Evolutionary conservation across 1,139 yeast genomes (phyloP), one percentile per base, ranked within the genome.

Genomic region (Lodderomyces margitis): DNA sequence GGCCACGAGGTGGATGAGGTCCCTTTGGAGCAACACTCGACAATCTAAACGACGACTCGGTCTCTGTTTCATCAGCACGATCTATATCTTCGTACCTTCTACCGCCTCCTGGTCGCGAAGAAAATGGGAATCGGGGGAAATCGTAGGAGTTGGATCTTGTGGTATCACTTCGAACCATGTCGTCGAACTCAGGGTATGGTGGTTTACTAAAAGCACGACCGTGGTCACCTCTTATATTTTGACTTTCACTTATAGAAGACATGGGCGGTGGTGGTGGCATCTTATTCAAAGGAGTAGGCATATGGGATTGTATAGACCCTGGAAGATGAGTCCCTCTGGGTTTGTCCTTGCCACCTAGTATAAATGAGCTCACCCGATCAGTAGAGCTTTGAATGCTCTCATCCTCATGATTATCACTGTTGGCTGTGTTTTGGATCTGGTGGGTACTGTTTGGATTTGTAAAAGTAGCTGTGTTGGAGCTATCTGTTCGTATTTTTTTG

Each of bases 291-390:
- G 32, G 17, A 27, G 15, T n/a, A 3, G 30, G 30, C 8, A 27
- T 4, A 15, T 14, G 8, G 7, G 32, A 15, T 28, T 14, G 32
- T 8, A 15, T 28, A 15, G 32, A 8, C 4, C 11, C 19, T 8
- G 32, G 32, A 3, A 28, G 5, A 15, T 19, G 17, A 7, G 16
- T n/a, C n/a, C n/a, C 11, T 7, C n/a, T 28, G 14, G 32, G 32
- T 8, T 14, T 28, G 10, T 15, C 19, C n/a, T 28, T 28, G 19
- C 19, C 34, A 8, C 35, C 44, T 36, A 41, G 21, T n/a, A 43
- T 46, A 34, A 37, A 43, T 6, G 43, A 40, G 27, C 46, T 47
- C 4, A 41, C 42, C 31, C 43, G 28, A 36, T 43, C 44, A 8
- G 46, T 38, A 4, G 49, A 44, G 12, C 27, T 37, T 36, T 25